Percentiles rank a stretch among this genome's conserved stretches.
phyloP scores from a whole-genome alignment of 2,329 filamentous ascomycete species.

The Leptographium wingfieldii region DNA sequence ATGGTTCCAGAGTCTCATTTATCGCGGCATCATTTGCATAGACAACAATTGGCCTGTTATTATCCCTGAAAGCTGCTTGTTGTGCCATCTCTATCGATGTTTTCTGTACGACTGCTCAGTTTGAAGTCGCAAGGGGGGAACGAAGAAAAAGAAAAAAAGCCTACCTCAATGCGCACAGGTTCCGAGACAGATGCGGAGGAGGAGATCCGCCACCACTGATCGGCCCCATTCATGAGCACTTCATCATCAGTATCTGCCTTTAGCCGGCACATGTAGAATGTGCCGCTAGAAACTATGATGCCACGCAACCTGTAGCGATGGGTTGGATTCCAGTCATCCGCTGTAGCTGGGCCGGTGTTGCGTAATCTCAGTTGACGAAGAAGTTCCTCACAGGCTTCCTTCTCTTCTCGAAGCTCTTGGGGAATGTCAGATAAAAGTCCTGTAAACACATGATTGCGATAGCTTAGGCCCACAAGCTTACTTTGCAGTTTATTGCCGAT shows the following conservation, averaged over 20 bases:
- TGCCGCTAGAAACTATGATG: constrained; percentile 15
- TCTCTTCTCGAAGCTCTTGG: constrained; percentile 5
- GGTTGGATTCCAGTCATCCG: constrained; percentile 15
- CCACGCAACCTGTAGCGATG: constrained; percentile 20
- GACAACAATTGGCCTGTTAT: constrained; percentile 16
- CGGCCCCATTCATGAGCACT: background rate
- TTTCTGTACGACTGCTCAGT: constrained; percentile 3
- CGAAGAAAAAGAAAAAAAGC: background rate
- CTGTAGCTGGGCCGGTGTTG: constrained; percentile 13
- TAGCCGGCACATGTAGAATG: constrained; percentile 18
- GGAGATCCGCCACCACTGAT: constrained; percentile 20
- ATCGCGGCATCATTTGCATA: constrained; percentile 20
- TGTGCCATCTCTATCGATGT: constrained; percentile 13
- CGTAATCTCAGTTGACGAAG: constrained; percentile 2
- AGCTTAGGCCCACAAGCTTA: background rate
- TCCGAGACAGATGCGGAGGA: constrained; percentile 11
- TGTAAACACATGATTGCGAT: background rate
- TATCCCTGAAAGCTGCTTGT: constrained; percentile 10
- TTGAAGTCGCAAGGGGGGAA: background rate
- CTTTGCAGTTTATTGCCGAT: constrained; percentile 8
- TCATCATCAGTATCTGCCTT: constrained; percentile 10
- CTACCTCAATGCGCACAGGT: constrained; percentile 13
- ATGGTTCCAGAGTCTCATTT: constrained; percentile 10
- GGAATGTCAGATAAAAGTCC: background rate
- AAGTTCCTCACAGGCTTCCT: constrained; percentile 5